Conservation (phyloP, 2,329 filamentous ascomycete genomes). For the Colletotrichum sublineola region DNA sequence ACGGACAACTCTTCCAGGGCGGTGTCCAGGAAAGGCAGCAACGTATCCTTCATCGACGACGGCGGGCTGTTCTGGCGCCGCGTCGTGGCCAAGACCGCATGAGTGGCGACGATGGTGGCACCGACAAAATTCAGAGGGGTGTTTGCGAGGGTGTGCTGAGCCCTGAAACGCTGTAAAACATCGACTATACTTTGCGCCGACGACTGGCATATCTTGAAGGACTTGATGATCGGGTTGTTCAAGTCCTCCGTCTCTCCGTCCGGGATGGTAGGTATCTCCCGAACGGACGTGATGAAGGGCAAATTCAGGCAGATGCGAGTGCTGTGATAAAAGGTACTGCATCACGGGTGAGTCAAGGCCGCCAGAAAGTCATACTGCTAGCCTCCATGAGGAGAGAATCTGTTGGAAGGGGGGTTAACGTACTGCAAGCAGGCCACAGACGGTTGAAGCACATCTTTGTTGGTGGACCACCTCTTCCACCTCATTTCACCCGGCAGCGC, state of each 20-base stretch:
- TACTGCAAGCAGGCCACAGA: conserved; percentile 23
- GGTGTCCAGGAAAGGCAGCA: conserved; percentile 7
- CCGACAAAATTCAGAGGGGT: conserved; percentile 19
- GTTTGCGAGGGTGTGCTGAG: conserved; percentile 21
- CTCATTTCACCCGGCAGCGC: conserved; percentile 23
- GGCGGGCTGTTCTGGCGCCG: conserved; percentile 6
- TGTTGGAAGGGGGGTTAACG: not conserved
- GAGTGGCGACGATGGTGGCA: conserved; percentile 20
- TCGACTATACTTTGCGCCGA: conserved; percentile 6
- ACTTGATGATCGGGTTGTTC: conserved; percentile 8
- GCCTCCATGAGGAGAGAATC: not conserved
- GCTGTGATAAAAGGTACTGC: conserved; percentile 24
- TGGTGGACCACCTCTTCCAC: conserved; percentile 35
- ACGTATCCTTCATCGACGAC: not conserved
- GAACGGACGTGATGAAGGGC: conserved; percentile 32
- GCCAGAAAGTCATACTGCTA: too few relatives aligned
- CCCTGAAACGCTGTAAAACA: conserved; percentile 17
- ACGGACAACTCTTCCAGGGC: conserved; percentile 16
- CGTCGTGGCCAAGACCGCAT: conserved; percentile 17
- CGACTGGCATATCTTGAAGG: conserved; percentile 14
- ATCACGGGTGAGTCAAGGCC: not conserved
- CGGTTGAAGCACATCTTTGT: conserved; percentile 31
- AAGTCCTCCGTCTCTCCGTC: not conserved
- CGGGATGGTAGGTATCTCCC: not conserved
- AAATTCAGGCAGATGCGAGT: conserved; percentile 30